Base-by-base conservation (phyloP, 306 rosid genomes). In the Lathyrus aphaca region DNA sequence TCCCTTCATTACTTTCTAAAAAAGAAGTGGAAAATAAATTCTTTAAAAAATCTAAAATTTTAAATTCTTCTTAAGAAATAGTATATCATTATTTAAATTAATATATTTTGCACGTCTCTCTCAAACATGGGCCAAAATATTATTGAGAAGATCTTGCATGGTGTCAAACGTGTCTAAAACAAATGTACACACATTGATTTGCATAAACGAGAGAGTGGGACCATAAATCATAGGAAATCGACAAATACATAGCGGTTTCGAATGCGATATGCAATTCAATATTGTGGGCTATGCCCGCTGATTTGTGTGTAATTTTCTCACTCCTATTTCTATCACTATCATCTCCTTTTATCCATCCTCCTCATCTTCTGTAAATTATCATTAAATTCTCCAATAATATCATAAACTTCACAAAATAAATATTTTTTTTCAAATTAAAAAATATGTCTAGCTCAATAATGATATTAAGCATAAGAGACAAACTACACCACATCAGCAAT, bases 231-330 rank as follows among this genome's bases (percentile, higher is more conserved):
- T 42, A 53, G 55, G 29, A 73, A 73, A 60, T 10, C 12, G 79
- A 79, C 79, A 73, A 68, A 37, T 59, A 66, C 4, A 3, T 73
- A 59, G 86, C 74, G 88, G 91, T 81, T 81, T 86, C 60, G 68
- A 63, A 69, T 59, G 61, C 6, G 27, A 19, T 30, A 29, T 60
- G 19, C 5, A 17, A 2, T 46, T 65, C 16, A 72, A 77, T 86
- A 79, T 81, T 64, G 83, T 83, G 88, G 88, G 91, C 88, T 83
- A 73, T 37, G 77, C 81, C 81, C 55, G 43, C 58, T 69, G 74
- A 49, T 66, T 60, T 62, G 8, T 44, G 27, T 48, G 4, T 39
- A 8, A n/a, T 30, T 5, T 1, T 54, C 2, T 56, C 5, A 4
- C 66, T 1, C 13, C 1, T 17, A 14, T 18, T 19, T 48, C 69